Base-by-base conservation (phyloP, 2,329 filamentous ascomycete genomes). In the Stachybotrys elegans region DNA sequence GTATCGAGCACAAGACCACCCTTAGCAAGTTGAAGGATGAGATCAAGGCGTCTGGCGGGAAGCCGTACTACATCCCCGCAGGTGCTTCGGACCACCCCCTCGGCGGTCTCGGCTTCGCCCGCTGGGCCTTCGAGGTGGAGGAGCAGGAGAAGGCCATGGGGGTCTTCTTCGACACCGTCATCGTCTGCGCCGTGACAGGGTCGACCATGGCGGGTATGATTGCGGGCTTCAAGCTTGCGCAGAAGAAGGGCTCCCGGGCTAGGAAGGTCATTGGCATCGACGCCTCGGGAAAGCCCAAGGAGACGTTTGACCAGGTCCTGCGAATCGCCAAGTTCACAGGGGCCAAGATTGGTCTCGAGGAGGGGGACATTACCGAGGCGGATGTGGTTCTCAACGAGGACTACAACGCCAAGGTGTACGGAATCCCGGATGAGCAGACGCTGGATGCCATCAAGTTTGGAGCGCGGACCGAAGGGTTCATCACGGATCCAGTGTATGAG, bases 401-500 rank as follows among this genome's bases (percentile, higher is more conserved):
- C 46, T 88, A 84, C 57, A 82, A 86, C 59, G 85, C 75, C 16
- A 81, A 81, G 7, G 65, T 74, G 6, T 88, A 88, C 59, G 85
- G 84, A 2, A 72, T 86, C 45, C 81, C 83, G 0, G 81, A 85
- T 51, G 65, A 78, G 58, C 67, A 68, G 54, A 88, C 84, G 2
- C 72, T 83, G 40, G 80, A 80, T 23, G 84, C 83, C 0, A 88
- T 88, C 58, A 76, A 75, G 60, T 81, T 85, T 56, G 81, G 79
- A 5, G 84, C 84, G 1, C 61, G 69, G 46, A 86, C 79, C 1
- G 85, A 88, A 66, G 84, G 77, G 0, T 82, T 88, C 53, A 84
- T 88, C 49, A 88, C 83, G 0, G 84, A 88, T 57, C 84, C 84
- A 0, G 84, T 88, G 2, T 88, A 88, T 55, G 84, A 87, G 65